phyloP scores from a whole-genome alignment of 345 rosid genomes.

The Pistacia atlantica region DNA sequence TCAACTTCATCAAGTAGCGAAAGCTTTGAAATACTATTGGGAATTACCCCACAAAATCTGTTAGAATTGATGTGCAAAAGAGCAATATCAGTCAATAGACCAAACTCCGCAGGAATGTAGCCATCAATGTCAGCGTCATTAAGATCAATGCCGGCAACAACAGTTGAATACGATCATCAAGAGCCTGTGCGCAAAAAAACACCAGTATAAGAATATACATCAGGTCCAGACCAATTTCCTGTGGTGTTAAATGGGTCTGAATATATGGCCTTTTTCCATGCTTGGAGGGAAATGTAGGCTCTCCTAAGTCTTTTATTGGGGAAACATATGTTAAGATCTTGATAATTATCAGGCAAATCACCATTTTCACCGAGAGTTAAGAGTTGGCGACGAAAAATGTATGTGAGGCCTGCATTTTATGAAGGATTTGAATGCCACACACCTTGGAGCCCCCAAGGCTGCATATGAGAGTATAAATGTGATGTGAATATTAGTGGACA shows the following conservation, averaged over 20 bases:
- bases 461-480: neutral
- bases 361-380: constrained; percentile 31
- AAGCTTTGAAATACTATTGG: constrained; percentile 48
- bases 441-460: too few relatives aligned
- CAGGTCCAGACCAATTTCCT: constrained; percentile 55
- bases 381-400: constrained; percentile 43
- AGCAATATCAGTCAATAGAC: constrained; percentile 60
- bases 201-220: constrained; percentile 63
- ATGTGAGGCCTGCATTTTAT: constrained; percentile 27
- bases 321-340: constrained; percentile 36
- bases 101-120: constrained; percentile 58
- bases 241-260: constrained; percentile 66
- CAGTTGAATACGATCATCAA: constrained; percentile 42
- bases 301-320: constrained; percentile 46
- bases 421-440: too few relatives aligned
- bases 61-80: constrained; percentile 71
- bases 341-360: constrained; percentile 26
- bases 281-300: constrained; percentile 67
- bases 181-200: constrained; percentile 60
- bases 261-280: constrained; percentile 56
- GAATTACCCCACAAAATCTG: constrained; percentile 71
- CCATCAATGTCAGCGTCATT: constrained; percentile 56
- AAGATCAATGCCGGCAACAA: constrained; percentile 29
- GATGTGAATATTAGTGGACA: neutral
- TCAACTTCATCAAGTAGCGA: constrained; percentile 59